phyloP scores from a whole-genome alignment of 306 rosid species.

The Prosopis cineraria region DNA sequence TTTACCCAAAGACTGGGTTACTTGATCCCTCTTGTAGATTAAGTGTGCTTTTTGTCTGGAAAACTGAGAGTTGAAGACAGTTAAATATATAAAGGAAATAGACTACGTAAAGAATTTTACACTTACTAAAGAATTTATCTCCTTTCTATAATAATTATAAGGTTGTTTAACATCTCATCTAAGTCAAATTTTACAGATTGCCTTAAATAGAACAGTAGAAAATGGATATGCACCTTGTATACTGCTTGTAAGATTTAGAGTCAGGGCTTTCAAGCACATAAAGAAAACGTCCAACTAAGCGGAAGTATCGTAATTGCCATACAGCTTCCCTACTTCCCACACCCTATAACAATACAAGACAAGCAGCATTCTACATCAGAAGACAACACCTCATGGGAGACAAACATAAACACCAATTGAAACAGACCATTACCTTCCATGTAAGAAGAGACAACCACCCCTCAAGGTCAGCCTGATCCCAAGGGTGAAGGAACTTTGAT shows the following conservation, averaged over 20 bases:
- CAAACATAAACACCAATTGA: slow-evolving; percentile 23
- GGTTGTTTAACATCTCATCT: slow-evolving; percentile 13
- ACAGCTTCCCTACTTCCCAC: slow-evolving; percentile 94
- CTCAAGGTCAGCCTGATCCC: slow-evolving; percentile 93
- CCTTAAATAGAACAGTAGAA: slow-evolving; percentile 26
- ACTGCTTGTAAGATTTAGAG: slow-evolving; percentile 84
- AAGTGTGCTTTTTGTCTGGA: background rate
- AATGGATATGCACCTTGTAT: slow-evolving; percentile 63
- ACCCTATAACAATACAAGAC: slow-evolving; percentile 59
- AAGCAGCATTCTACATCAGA: slow-evolving; percentile 9
- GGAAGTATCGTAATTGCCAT: slow-evolving; percentile 86
- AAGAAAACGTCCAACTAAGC: slow-evolving; percentile 88
- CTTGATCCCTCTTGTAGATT: background rate
- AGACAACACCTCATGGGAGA: slow-evolving; percentile 6
- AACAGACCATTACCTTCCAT: slow-evolving; percentile 69
- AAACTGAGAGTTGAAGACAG: background rate
- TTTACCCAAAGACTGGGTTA: background rate
- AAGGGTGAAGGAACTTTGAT: slow-evolving; percentile 65
- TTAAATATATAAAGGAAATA: background rate
- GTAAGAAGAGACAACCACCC: slow-evolving; percentile 87
- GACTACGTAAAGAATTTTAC: background rate
- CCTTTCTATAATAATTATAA: slow-evolving; percentile 13
- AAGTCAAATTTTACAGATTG: slow-evolving; percentile 15
- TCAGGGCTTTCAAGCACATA: slow-evolving; percentile 86
- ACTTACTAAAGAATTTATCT: background rate